Evolutionary conservation across 129 eudicot species (phyloP).

Genomic region (Lonicera japonica): DNA sequence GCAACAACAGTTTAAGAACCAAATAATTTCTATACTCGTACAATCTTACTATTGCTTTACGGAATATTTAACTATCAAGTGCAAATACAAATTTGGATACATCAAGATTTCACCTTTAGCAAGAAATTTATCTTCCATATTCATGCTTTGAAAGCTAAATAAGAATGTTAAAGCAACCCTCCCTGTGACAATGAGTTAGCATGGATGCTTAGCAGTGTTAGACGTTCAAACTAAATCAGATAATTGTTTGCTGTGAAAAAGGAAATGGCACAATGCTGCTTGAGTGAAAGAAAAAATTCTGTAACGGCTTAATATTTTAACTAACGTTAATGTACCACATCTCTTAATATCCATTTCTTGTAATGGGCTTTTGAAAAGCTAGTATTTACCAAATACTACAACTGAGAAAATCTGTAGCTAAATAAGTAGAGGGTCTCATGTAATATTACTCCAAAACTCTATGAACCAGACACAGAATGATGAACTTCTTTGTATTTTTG

Average conservation of each 20-base stretch:
- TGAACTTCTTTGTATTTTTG: too few species aligned
- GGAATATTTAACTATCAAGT: not conserved
- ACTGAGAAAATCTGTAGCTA: not conserved
- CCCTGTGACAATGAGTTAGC: constrained; percentile 27
- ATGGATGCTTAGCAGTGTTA: constrained; percentile 15
- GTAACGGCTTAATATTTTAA: constrained; percentile 5
- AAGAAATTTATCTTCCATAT: constrained; percentile 35
- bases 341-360: not conserved
- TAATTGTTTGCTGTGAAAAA: not conserved
- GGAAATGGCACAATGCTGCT: not conserved
- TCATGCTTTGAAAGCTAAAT: constrained; percentile 22
- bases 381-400: not conserved
- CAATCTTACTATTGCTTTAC: not conserved
- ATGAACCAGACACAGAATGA: too few species aligned
- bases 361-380: constrained; percentile 1
- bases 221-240: not conserved
- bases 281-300: not conserved
- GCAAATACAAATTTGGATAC: constrained; percentile 3
- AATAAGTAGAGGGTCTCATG: not conserved
- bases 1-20: not conserved
- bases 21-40: not conserved
- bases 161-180: constrained; percentile 16
- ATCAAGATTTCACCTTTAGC: constrained; percentile 36
- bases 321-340: not conserved
- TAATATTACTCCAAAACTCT: too few species aligned